Percentiles rank a stretch among this genome's conserved stretches.
Conservation (phyloP, 257 asterid species). For the Oldenlandia corymbosa region DNA sequence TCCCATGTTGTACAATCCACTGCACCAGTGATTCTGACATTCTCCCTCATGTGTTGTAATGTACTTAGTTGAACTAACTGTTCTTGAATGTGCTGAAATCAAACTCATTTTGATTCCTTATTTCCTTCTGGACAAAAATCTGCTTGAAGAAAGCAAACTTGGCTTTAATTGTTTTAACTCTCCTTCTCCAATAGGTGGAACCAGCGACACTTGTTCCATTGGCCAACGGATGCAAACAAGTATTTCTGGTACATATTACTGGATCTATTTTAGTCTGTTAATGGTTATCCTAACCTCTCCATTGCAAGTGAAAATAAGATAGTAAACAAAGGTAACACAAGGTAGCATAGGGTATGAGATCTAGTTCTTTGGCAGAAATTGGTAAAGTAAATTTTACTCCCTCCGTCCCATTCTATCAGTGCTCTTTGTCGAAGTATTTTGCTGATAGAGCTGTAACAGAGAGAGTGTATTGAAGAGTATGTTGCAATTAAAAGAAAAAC, state of each 20-base stretch:
- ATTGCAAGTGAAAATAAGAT: neutral
- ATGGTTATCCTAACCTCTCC: neutral
- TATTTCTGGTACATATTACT: constrained; percentile 61
- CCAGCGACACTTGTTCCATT: constrained; percentile 87
- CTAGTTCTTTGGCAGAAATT: neutral
- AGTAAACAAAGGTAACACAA: neutral
- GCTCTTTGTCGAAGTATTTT: too few relatives aligned
- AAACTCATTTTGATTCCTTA: neutral
- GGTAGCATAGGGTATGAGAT: neutral
- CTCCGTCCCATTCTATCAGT: too few relatives aligned
- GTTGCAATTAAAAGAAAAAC: too few relatives aligned
- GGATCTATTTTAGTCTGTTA: neutral
- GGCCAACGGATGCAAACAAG: constrained; percentile 96
- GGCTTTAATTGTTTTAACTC: too few relatives aligned
- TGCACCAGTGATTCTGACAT: neutral
- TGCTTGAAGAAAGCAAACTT: too few relatives aligned
- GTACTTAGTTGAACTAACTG: neutral
- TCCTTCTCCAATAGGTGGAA: constrained; percentile 66
- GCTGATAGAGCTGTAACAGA: too few relatives aligned
- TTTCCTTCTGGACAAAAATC: neutral
- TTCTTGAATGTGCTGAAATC: neutral
- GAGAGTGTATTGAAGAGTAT: too few relatives aligned
- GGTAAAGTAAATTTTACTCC: neutral
- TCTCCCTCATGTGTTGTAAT: too few relatives aligned
- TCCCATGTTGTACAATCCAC: neutral